Base-by-base conservation (phyloP, 345 rosid species). In the Dovyalis caffra region DNA sequence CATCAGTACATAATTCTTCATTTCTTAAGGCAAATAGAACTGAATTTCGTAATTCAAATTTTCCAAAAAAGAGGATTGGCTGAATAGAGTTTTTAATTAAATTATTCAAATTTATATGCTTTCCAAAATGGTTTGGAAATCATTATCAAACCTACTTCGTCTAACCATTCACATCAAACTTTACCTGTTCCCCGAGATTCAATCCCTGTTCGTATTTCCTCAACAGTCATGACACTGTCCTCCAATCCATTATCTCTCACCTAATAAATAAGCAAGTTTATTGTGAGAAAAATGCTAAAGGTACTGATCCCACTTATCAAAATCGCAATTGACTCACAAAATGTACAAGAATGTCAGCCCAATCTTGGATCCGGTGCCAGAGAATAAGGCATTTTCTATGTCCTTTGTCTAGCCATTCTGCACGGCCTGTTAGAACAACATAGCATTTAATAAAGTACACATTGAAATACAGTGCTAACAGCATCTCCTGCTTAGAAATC, bases 401-500 rank as follows among this genome's bases (percentile, higher is more conserved):
- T 49, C 96, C 96, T 90, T 88, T 95, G 76, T 93, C 98, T 81
- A 91, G 74, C 98, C 99, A 95, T 76, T 91, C 99, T 10, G 98
- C 97, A 64, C 97, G 97, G 33, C 98, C 98, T 93, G 84, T 72
- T 76, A 69, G 66, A 77, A 35, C 49, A 73, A 29, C 63, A 76
- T 28, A 11, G 73, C 76, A 80, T 40, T 61, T 38, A 73, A 63
- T 58, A 75, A 68, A 63, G 69, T 58, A 79, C 63, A 45, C 18
- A 71, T 68, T 32, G 3, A 65, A 78, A 66, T 38, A 70, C 38
- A 40, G 14, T 26, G 11, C 10, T 23, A 15, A 26, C 62, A 53
- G 18, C 31, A n/a, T 66, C 49, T 57, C 9, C 26, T 2, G 31
- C 40, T n/a, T 14, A n/a, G 7, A 25, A 71, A 71, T 45, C 6